Base-by-base conservation (phyloP, 805 yeast species). In the Candida insectalens region DNA sequence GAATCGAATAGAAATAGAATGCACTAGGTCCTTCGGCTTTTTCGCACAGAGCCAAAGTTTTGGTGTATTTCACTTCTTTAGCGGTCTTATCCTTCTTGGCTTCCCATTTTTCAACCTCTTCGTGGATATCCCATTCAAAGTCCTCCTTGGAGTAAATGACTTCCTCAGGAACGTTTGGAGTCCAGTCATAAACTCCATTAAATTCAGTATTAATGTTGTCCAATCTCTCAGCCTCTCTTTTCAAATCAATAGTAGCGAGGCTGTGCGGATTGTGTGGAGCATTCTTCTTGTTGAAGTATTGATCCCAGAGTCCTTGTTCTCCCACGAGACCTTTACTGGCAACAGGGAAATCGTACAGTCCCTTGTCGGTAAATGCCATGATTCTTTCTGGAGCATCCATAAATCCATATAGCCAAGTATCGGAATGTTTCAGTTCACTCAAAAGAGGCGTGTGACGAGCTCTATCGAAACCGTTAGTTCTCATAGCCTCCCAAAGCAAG, bases 371-470 rank as follows among this genome's bases (percentile, higher is more conserved):
- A 12, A 31, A 23, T 6, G 22, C 18, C 16, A 12, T 19, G 25
- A 31, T 25, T 15, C 34, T 6, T 21, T 31, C 34, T 6, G 34
- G 34, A 16, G 34, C 20, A 19, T 31, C 34, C 34, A 19, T 20
- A 21, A 31, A 31, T 19, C 23, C 34, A 10, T 17, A 13, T 4
- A 31, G 19, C 34, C 34, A 31, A 6, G 34, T 18, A 18, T 31
- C 34, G 17, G 34, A 31, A 12, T 25, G 28, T 4, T 13, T 23
- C 19, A 31, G 28, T 21, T 31, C 27, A 5, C 29, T 12, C 14
- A 31, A 13, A 9, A 25, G 16, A n/a, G 34, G 34, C 15, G 13
- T 23, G 14, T 31, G 28, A 12, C 6, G 6, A 5, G 9, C 22
- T 17, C 34, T 20, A 9, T 6, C n/a, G 16, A 25, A 31, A 13